phyloP scores from a whole-genome alignment of 768 basidiomycete species.

The Paxillus ammoniavirescens region DNA sequence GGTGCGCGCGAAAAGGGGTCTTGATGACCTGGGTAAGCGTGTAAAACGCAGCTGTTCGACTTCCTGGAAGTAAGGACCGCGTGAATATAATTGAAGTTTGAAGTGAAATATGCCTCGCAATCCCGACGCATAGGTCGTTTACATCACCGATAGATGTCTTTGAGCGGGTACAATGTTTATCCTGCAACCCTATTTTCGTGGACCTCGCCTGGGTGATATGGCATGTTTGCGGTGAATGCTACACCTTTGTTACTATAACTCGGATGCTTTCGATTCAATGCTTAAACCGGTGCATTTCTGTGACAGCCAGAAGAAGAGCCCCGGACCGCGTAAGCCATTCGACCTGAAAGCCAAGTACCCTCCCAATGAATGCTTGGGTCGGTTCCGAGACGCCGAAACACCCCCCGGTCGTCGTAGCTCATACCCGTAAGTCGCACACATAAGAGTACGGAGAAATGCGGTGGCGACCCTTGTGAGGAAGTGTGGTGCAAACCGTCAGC shows the following conservation, averaged over 20 bases:
- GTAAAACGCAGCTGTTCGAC: constrained; percentile 62
- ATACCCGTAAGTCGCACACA: background rate
- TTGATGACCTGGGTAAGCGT: constrained; percentile 45
- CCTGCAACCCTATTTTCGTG: background rate
- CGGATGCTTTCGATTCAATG: background rate
- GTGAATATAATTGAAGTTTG: constrained; percentile 43
- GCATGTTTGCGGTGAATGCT: background rate
- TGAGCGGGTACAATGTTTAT: too few relatives aligned
- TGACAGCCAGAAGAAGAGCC: constrained; percentile 42
- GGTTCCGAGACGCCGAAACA: background rate
- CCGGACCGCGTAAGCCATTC: constrained; percentile 40
- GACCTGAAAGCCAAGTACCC: constrained; percentile 57
- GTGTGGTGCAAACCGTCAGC: background rate
- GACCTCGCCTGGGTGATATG: background rate
- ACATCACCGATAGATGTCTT: background rate
- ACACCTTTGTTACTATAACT: background rate
- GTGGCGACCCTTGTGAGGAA: constrained; percentile 33
- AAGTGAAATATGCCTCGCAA: background rate
- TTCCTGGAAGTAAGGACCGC: constrained; percentile 54
- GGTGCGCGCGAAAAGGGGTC: constrained; percentile 58
- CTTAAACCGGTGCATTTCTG: constrained; percentile 40
- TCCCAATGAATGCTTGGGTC: background rate
- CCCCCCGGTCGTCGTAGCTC: background rate
- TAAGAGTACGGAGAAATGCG: background rate
- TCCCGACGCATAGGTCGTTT: background rate